Percentiles rank a stretch among this genome's conserved stretches.
Conservation (phyloP, 2,329 filamentous ascomycete genomes). For the Aspergillus clavatus region DNA sequence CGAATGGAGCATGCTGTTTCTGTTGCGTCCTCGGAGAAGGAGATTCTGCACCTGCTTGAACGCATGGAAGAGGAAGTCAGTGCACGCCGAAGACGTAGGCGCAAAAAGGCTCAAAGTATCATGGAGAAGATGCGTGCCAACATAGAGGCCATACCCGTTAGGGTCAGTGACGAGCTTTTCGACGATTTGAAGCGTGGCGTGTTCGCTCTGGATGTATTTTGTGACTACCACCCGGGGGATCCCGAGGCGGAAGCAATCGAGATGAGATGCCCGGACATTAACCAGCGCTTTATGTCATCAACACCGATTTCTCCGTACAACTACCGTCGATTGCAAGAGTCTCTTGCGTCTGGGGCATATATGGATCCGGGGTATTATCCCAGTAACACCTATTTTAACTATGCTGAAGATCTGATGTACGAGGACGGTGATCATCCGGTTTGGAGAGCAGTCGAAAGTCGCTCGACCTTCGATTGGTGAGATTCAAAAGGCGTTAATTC, state of each 20-base stretch:
- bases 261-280: conserved; percentile 5
- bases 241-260: conserved; percentile 22
- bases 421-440: background rate
- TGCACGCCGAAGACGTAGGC: conserved; percentile 17
- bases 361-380: conserved; percentile 10
- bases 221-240: conserved; percentile 31
- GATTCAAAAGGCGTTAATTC: background rate
- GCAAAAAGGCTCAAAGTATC: conserved; percentile 18
- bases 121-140: conserved; percentile 20
- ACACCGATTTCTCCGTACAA: conserved; percentile 14
- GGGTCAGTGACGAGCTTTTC: conserved; percentile 24
- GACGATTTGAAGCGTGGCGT: conserved; percentile 30
- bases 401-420: conserved; percentile 7
- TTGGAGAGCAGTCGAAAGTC: background rate
- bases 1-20: conserved; percentile 16
- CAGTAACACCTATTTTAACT: conserved; percentile 8
- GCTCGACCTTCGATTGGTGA: background rate
- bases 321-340: conserved; percentile 12
- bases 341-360: conserved; percentile 6
- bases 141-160: conserved; percentile 27
- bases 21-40: conserved; percentile 15
- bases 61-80: conserved; percentile 24
- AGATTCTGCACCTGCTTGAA: conserved; percentile 20
- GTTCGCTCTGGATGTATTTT: conserved; percentile 25
- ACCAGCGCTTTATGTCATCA: background rate